phyloP scores from a whole-genome alignment of 768 basidiomycete species.

The Clavaria fumosa region DNA sequence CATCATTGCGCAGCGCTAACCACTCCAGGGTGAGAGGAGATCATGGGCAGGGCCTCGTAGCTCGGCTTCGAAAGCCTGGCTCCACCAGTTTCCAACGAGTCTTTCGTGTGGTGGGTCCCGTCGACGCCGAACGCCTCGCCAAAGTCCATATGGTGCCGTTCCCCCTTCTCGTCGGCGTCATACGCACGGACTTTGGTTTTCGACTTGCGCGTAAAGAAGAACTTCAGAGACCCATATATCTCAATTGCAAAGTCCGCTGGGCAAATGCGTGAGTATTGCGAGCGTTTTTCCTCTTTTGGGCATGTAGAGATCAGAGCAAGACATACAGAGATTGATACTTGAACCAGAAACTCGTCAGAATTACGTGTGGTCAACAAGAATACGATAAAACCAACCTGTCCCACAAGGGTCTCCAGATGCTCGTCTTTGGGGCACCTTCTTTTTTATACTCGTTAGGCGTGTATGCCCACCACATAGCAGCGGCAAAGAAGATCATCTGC shows the following conservation, averaged over 20 bases:
- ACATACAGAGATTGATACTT: conserved; percentile 23
- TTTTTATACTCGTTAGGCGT: conserved; percentile 47
- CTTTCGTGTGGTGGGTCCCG: too few species aligned
- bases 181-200: conserved; percentile 14
- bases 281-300: too few species aligned
- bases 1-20: too few species aligned
- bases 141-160: conserved; percentile 14
- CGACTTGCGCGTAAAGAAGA: conserved; percentile 34
- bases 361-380: conserved; percentile 6
- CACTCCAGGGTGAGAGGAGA: too few species aligned
- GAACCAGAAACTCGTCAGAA: conserved; percentile 1
- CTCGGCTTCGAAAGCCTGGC: too few species aligned
- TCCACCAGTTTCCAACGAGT: too few species aligned
- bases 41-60: too few species aligned
- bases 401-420: conserved; percentile 56
- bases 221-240: conserved; percentile 45
- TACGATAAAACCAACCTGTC: conserved; percentile 35
- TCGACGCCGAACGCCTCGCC: conserved; percentile 26
- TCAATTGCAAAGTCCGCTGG: conserved; percentile 54
- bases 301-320: not conserved
- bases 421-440: conserved; percentile 29
- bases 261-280: not conserved
- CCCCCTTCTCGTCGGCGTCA: conserved; percentile 11
- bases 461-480: conserved; percentile 78
- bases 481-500: conserved; percentile 74